A percentile compares a stretch with the other conserved stretches of the same genome.
Evolutionary conservation across 2,329 filamentous ascomycete species (phyloP).

Genomic region (Coniochaeta prunicola): DNA sequence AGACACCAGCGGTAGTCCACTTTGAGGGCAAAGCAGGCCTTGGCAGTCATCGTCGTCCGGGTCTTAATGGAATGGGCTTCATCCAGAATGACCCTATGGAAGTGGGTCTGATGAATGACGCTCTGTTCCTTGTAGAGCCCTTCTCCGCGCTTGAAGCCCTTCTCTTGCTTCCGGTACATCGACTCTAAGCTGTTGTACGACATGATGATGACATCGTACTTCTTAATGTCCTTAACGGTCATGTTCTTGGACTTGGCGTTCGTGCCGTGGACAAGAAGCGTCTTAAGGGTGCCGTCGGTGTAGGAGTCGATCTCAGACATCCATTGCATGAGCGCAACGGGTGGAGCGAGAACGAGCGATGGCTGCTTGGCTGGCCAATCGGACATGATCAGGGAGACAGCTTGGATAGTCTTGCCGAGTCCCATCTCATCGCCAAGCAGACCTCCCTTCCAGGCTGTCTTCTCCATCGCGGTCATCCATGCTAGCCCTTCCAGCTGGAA

Average conservation of each 20-base stretch:
- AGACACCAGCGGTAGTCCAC: slow-evolving; percentile 92
- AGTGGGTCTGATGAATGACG: slow-evolving; percentile 75
- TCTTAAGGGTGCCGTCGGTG: slow-evolving; percentile 83
- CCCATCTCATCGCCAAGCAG: slow-evolving; percentile 97
- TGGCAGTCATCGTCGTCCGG: slow-evolving; percentile 83
- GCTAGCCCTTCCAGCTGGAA: slow-evolving; percentile 91
- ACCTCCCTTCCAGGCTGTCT: slow-evolving; percentile 78
- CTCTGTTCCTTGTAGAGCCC: slow-evolving; percentile 74
- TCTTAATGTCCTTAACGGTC: slow-evolving; percentile 65
- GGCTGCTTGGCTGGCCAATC: slow-evolving; percentile 81
- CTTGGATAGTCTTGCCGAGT: slow-evolving; percentile 97
- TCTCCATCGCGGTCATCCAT: slow-evolving; percentile 91
- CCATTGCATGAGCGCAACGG: slow-evolving; percentile 95
- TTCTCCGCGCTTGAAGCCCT: slow-evolving; percentile 76
- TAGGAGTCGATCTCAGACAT: slow-evolving; percentile 72
- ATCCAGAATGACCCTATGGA: slow-evolving; percentile 88
- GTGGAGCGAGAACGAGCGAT: slow-evolving; percentile 82
- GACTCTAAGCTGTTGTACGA: slow-evolving; percentile 92
- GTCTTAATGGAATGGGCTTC: slow-evolving; percentile 84
- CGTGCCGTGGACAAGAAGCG: slow-evolving; percentile 83
- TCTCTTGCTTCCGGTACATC: slow-evolving; percentile 84
- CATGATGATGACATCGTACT: slow-evolving; percentile 92
- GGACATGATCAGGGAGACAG: slow-evolving; percentile 96
- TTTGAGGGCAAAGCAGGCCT: slow-evolving; percentile 86
- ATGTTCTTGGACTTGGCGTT: slow-evolving; percentile 77